Conservation (phyloP, 2,329 filamentous ascomycete genomes). For the Paraphoma chrysanthemicola region DNA sequence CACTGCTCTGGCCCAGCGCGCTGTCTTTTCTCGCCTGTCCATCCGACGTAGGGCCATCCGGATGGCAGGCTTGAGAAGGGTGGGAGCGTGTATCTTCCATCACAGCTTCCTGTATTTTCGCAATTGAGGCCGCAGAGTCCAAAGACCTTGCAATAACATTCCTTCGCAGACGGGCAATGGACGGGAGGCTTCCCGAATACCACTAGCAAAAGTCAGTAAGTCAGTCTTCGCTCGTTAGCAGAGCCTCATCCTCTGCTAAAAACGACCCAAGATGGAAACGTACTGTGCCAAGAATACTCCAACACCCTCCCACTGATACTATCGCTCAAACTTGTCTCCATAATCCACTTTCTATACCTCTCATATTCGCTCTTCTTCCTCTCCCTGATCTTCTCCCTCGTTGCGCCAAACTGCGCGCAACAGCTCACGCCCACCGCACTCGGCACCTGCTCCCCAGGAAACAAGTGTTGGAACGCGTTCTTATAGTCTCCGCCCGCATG, state of each 20-base stretch:
- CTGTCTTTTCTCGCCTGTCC: slow-evolving; percentile 51
- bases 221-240: background rate
- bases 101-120: slow-evolving; percentile 56
- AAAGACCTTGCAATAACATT: slow-evolving; percentile 73
- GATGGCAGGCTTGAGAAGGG: slow-evolving; percentile 63
- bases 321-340: slow-evolving; percentile 56
- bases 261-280: slow-evolving; percentile 27
- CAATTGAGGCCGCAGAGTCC: slow-evolving; percentile 63
- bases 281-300: slow-evolving; percentile 68
- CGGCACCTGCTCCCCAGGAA: slow-evolving; percentile 51
- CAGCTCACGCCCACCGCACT: slow-evolving; percentile 58
- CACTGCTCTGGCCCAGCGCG: slow-evolving; percentile 22
- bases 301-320: slow-evolving; percentile 60
- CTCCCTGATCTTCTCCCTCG: slow-evolving; percentile 54
- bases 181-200: slow-evolving; percentile 52
- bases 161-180: slow-evolving; percentile 66
- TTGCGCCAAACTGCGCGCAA: slow-evolving; percentile 64
- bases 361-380: slow-evolving; percentile 58
- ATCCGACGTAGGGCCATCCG: slow-evolving; percentile 68
- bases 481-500: slow-evolving; percentile 59
- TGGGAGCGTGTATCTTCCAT: slow-evolving; percentile 66
- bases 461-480: slow-evolving; percentile 58
- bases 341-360: slow-evolving; percentile 57
- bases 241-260: slow-evolving; percentile 1
- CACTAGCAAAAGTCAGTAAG: slow-evolving; percentile 36